Conservation (phyloP, 164 flowering plant genomes). For the Stephania cephalantha region DNA sequence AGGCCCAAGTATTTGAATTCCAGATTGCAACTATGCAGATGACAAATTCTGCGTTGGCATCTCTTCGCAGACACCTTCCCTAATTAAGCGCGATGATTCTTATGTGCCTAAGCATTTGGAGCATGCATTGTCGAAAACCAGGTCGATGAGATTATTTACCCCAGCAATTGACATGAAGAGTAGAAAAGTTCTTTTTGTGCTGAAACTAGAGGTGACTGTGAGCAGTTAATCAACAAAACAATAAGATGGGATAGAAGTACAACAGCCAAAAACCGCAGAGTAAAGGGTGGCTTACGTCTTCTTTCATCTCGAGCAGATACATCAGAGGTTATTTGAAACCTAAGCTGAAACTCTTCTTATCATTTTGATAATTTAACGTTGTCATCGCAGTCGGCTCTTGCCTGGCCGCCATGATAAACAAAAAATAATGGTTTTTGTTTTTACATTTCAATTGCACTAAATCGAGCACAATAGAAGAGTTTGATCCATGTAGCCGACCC, state of each 20-base stretch:
- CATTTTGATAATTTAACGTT: background rate
- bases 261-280: too few species aligned
- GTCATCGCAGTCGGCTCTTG: background rate
- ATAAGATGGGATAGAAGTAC: too few species aligned
- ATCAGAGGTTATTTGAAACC: too few species aligned
- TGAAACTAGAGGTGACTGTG: background rate
- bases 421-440: background rate
- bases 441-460: background rate
- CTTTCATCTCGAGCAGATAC: too few species aligned
- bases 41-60: background rate
- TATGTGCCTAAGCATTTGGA: background rate
- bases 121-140: too few species aligned
- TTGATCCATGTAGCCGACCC: too few species aligned
- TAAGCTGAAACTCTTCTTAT: too few species aligned
- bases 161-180: background rate
- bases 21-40: background rate
- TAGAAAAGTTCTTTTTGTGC: background rate
- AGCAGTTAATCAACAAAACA: too few species aligned
- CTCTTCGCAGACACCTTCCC: background rate
- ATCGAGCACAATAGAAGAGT: too few species aligned
- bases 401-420: too few species aligned
- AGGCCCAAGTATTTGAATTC: constrained; percentile 4
- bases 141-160: background rate
- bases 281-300: too few species aligned
- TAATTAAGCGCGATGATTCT: background rate